phyloP scores from a whole-genome alignment of 306 rosid genomes.

The Trifolium repens region DNA sequence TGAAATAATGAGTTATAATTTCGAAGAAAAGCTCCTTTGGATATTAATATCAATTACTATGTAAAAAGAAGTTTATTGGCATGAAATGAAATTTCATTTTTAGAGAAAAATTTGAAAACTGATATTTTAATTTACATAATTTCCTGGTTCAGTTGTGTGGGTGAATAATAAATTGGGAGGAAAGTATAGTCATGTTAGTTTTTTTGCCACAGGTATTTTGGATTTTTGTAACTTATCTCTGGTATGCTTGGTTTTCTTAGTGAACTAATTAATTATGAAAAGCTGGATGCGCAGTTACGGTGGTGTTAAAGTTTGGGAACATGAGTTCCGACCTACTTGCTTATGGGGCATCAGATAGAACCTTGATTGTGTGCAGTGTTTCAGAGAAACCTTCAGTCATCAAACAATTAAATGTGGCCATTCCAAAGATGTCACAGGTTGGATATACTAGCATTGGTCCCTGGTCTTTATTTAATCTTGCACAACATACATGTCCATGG shows the following conservation, averaged over 20 bases:
- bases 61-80: constrained; percentile 1
- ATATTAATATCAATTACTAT: background rate
- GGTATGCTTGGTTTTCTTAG: constrained; percentile 23
- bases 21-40: constrained; percentile 18
- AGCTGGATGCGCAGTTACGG: constrained; percentile 64
- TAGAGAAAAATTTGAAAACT: too few relatives aligned
- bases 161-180: too few relatives aligned
- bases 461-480: constrained; percentile 44
- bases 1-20: constrained; percentile 22
- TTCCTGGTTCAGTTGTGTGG: too few relatives aligned
- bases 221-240: constrained; percentile 24
- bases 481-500: constrained; percentile 17
- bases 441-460: constrained; percentile 55
- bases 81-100: background rate
- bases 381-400: constrained; percentile 78
- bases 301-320: constrained; percentile 90
- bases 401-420: constrained; percentile 76
- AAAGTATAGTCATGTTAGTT: too few relatives aligned
- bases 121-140: too few relatives aligned
- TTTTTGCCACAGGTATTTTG: too few relatives aligned
- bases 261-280: constrained; percentile 43
- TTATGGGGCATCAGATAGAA: constrained; percentile 94
- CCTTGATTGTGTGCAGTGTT: constrained; percentile 88
- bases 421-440: constrained; percentile 97
- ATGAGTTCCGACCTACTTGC: constrained; percentile 98